Evolutionary conservation across 306 rosid species (phyloP).

Genomic region (Castanea crenata): DNA sequence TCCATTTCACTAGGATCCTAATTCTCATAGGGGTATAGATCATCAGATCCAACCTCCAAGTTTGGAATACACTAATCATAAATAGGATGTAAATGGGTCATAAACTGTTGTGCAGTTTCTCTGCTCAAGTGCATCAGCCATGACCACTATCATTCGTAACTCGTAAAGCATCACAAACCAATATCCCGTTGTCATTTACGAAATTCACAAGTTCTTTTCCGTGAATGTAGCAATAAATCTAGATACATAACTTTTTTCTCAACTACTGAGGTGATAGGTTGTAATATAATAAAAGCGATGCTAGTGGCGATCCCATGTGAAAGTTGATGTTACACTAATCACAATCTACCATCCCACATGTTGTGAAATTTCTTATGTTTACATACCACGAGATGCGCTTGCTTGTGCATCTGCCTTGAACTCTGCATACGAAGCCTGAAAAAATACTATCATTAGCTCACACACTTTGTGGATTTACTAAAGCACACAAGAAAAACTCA

Average conservation of each 20-base stretch:
- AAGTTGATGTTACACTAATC: no score
- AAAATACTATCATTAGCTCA: conserved; percentile 12
- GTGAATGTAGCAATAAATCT: no score
- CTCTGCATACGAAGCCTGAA: conserved; percentile 75
- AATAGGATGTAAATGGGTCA: not conserved
- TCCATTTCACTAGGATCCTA: no score
- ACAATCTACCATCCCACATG: no score
- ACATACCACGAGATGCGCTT: conserved; percentile 70
- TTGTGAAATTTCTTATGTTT: no score
- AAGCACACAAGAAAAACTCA: not conserved
- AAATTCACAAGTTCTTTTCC: not conserved
- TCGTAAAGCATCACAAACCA: not conserved
- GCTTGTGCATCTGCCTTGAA: conserved; percentile 71
- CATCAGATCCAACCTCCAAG: not conserved
- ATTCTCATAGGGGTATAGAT: no score
- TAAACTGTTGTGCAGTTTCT: not conserved
- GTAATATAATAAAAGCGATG: no score
- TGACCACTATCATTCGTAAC: not conserved
- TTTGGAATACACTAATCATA: not conserved
- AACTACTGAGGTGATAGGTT: no score
- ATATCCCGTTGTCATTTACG: not conserved
- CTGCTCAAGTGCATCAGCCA: not conserved
- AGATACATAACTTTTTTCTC: no score
- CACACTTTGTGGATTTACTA: conserved; percentile 1
- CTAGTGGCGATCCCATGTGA: no score